Conservation (phyloP, 345 rosid genomes). For the Rubroshorea leprosula region DNA sequence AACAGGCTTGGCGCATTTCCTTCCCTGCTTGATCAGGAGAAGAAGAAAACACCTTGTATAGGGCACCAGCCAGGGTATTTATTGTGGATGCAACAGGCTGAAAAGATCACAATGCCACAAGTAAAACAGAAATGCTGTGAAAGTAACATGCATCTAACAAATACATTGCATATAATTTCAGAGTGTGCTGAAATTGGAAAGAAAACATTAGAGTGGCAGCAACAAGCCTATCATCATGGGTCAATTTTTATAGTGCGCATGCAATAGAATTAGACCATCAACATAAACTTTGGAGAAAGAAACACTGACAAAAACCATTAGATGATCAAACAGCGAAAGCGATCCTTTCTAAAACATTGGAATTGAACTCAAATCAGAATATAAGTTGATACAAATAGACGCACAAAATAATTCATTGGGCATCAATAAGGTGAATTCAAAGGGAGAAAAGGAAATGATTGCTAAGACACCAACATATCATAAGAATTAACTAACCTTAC, state of each 20-base stretch:
- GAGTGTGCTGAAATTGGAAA: too few relatives aligned
- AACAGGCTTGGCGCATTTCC: slow-evolving; percentile 52
- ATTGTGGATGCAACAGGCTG: slow-evolving; percentile 58
- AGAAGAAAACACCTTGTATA: slow-evolving; percentile 45
- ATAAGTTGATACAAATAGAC: neutral
- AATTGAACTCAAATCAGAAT: too few relatives aligned
- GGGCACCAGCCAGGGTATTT: slow-evolving; percentile 50
- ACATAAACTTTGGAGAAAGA: too few relatives aligned
- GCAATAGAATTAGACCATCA: too few relatives aligned
- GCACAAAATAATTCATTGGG: neutral
- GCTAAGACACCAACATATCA: neutral
- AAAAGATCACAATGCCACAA: neutral
- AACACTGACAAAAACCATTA: too few relatives aligned
- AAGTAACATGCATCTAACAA: neutral
- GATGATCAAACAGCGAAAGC: too few relatives aligned
- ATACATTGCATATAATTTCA: too few relatives aligned
- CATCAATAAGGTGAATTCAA: neutral
- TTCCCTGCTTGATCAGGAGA: slow-evolving; percentile 43
- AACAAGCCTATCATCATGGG: too few relatives aligned
- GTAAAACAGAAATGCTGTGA: neutral
- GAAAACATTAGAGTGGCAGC: too few relatives aligned
- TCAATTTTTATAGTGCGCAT: too few relatives aligned
- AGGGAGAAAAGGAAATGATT: neutral
- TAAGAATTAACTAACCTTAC: slow-evolving; percentile 32
- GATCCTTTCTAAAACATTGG: too few relatives aligned